A percentile compares a stretch with the other conserved stretches of the same genome.
Evolutionary conservation across 306 rosid genomes (phyloP).

Genomic region (Casuarina cunninghamiana): DNA sequence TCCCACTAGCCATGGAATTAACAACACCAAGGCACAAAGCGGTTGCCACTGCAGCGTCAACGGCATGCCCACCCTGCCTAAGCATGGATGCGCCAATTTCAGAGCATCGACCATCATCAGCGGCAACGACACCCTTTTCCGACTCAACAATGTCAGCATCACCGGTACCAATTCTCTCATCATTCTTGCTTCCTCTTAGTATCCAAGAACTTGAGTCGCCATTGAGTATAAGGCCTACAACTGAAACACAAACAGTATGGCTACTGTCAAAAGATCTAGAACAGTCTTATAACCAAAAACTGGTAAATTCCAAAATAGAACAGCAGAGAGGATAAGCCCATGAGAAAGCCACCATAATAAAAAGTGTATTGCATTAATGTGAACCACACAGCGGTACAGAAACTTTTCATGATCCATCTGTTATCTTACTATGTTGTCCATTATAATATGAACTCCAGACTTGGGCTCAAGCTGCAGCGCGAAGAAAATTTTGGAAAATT

Average conservation of each 20-base stretch:
- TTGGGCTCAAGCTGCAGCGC: neutral
- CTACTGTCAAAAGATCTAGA: neutral
- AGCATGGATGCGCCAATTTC: conserved; percentile 69
- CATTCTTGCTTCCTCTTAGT: conserved; percentile 21
- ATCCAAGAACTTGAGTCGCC: conserved; percentile 35
- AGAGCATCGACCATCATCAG: conserved; percentile 86
- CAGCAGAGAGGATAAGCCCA: neutral
- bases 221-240: conserved; percentile 40
- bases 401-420: neutral
- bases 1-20: conserved; percentile 71
- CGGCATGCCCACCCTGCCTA: conserved; percentile 84
- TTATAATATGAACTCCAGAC: neutral
- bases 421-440: neutral
- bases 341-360: neutral
- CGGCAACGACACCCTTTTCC: conserved; percentile 82
- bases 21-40: conserved; percentile 86
- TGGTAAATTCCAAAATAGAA: neutral
- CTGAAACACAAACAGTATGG: conserved; percentile 29
- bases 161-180: conserved; percentile 4
- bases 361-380: neutral
- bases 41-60: conserved; percentile 94
- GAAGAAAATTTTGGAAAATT: neutral
- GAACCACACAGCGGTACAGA: neutral
- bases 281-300: neutral
- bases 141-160: conserved; percentile 53